Base-by-base conservation (phyloP, 1,284 basidiomycete species). In the Prillingera fragicola region DNA sequence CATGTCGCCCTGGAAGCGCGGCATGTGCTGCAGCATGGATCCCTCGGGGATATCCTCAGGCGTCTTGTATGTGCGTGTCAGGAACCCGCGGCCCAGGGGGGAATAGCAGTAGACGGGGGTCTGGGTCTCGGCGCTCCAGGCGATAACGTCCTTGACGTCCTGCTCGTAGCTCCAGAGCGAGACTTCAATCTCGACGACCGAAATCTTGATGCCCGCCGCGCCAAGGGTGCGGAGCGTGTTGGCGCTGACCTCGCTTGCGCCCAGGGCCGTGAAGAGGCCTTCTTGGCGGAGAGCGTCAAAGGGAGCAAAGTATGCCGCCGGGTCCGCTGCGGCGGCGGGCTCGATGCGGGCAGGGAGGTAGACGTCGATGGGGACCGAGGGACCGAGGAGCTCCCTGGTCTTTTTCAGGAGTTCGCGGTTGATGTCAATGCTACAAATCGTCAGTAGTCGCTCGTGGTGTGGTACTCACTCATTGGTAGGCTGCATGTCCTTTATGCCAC, bases 21-120 rank as follows among this genome's bases (percentile, higher is more conserved):
- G 69, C 12, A 53, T 31, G 38, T 46, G 23, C 27, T n/a, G 38
- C 38, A 58, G 53, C 47, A 57, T 56, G 21, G 44, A 48, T 4
- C 70, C 74, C 21, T 73, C 72, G 9, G 72, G 70, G n/a, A 83
- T 67, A 60, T 82, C 79, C 23, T 75, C 71, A 4, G 57, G 59
- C 14, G 60, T 68, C 57, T 76, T 75, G 56, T 76, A 74, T 29
- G 68, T 65, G 10, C 80, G 78, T 0, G 76, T 74, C 15, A 84
- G 64, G 59, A 83, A 76, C 1, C 82, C 82, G 34, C 73, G 69
- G 8, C 79, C 80, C 13, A 82, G 73, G 0, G 80, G 81, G 59
- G 75, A 77, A 59, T 83, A 84, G 22, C 76, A 78, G 9, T 77
- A 66, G 41, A 83, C 72, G 14, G 80, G 70, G 27, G 79, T 69